Evolutionary conservation across 306 rosid species (phyloP).

Genomic region (Begonia fuchsioides): DNA sequence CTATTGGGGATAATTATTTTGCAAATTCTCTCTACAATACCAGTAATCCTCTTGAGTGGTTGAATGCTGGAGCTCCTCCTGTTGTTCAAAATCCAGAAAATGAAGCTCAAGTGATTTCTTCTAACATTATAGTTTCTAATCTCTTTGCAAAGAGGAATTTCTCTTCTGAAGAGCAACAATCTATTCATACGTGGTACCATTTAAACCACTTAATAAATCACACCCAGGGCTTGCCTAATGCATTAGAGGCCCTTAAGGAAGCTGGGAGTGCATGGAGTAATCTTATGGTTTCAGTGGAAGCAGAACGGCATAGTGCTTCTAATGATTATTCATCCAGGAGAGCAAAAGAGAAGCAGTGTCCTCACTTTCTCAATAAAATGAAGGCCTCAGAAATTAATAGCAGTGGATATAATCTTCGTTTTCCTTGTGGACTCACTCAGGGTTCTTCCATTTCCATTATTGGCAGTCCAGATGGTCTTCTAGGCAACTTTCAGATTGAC

Average conservation of each 20-base stretch:
- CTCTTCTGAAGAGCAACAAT: slow-evolving; percentile 43
- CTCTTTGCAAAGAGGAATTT: slow-evolving; percentile 55
- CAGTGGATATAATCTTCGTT: slow-evolving; percentile 40
- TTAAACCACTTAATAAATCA: slow-evolving; percentile 56
- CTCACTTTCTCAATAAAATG: slow-evolving; percentile 76
- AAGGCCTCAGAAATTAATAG: slow-evolving; percentile 44
- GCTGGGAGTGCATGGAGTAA: slow-evolving; percentile 74
- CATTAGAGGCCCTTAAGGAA: slow-evolving; percentile 85
- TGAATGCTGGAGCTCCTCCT: slow-evolving; percentile 42
- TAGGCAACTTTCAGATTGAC: slow-evolving; percentile 77
- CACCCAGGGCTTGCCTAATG: slow-evolving; percentile 74
- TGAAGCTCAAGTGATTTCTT: slow-evolving; percentile 47
- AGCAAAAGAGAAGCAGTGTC: slow-evolving; percentile 81
- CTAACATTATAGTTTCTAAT: slow-evolving; percentile 36
- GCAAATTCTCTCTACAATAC: slow-evolving; percentile 29
- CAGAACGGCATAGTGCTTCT: slow-evolving; percentile 33
- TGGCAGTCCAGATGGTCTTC: slow-evolving; percentile 80
- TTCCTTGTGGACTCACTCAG: slow-evolving; percentile 95
- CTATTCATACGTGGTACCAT: slow-evolving; percentile 70
- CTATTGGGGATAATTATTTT: slow-evolving; percentile 40
- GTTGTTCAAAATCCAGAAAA: slow-evolving; percentile 53
- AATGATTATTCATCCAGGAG: slow-evolving; percentile 44
- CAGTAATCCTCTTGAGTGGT: slow-evolving; percentile 75
- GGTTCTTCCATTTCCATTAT: slow-evolving; percentile 85
- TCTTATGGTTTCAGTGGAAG: slow-evolving; percentile 54